Percentiles rank a stretch among this genome's conserved stretches.
Evolutionary conservation across 148 eudicot genomes (phyloP).

Genomic region (Rhododendron ferrugineum): DNA sequence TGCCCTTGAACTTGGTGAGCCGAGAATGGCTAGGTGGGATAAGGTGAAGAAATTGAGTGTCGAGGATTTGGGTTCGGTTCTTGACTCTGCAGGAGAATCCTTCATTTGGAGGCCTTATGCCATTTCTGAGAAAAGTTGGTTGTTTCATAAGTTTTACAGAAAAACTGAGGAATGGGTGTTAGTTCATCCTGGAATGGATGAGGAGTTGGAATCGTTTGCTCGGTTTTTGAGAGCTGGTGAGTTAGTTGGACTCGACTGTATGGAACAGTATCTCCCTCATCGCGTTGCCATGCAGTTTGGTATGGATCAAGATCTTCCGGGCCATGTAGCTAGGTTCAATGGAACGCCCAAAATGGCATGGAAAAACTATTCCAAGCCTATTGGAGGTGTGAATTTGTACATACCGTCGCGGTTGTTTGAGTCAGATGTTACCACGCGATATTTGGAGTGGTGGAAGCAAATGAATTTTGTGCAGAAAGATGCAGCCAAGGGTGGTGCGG

Average conservation of each 20-base stretch:
- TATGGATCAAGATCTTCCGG: conserved; percentile 44
- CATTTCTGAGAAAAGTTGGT: not conserved
- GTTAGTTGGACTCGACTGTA: conserved; percentile 37
- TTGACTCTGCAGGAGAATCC: not conserved
- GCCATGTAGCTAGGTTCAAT: not conserved
- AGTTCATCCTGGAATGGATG: conserved; percentile 9
- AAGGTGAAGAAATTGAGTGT: conserved; percentile 4
- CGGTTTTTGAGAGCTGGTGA: conserved; percentile 30
- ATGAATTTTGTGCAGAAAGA: not conserved
- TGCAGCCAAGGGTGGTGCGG: not conserved
- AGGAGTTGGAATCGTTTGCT: conserved; percentile 24
- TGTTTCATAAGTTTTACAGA: conserved; percentile 17
- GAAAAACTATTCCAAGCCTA: conserved; percentile 5
- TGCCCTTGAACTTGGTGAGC: conserved; percentile 14
- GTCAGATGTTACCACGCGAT: conserved; percentile 11
- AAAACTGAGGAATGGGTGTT: conserved; percentile 13
- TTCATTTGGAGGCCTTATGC: conserved; percentile 44
- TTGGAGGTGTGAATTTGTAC: conserved; percentile 8
- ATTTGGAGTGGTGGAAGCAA: conserved; percentile 13
- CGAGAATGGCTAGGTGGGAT: conserved; percentile 45
- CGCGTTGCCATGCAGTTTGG: conserved; percentile 53
- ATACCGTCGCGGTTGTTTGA: conserved; percentile 15
- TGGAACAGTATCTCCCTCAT: conserved; percentile 44
- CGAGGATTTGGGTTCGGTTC: not conserved
- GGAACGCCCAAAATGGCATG: conserved; percentile 14